Evolutionary conservation across 345 rosid species (phyloP).

Genomic region (Gossypium stocksii): DNA sequence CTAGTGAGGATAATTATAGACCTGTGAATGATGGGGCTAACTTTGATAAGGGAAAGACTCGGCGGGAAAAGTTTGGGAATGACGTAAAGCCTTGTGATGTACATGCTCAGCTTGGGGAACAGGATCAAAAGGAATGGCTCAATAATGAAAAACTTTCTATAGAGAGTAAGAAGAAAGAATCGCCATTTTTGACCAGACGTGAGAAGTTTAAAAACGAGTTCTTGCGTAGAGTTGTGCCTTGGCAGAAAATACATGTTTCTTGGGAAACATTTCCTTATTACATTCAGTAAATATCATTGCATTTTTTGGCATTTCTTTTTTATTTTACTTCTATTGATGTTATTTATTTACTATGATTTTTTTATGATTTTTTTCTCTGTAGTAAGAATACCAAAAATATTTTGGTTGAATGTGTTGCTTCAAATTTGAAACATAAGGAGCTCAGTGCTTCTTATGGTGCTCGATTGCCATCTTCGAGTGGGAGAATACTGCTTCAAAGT

Average conservation of each 20-base stretch:
- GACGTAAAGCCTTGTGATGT: slow-evolving; percentile 42
- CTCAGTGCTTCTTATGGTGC: slow-evolving; percentile 57
- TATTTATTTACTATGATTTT: slow-evolving; percentile 4
- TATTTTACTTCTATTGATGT: slow-evolving; percentile 12
- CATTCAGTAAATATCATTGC: slow-evolving; percentile 62
- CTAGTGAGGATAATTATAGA: slow-evolving; percentile 61
- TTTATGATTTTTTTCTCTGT: slow-evolving; percentile 15
- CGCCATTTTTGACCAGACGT: slow-evolving; percentile 61
- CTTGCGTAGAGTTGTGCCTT: slow-evolving; percentile 73
- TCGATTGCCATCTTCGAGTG: slow-evolving; percentile 77
- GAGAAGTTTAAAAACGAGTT: slow-evolving; percentile 81
- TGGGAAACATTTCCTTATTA: slow-evolving; percentile 93
- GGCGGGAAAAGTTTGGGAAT: slow-evolving; percentile 23
- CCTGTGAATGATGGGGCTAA: slow-evolving; percentile 44
- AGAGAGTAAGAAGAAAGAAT: slow-evolving; percentile 74
- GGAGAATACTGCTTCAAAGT: slow-evolving; percentile 87
- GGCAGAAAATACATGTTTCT: slow-evolving; percentile 87
- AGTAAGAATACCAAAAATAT: slow-evolving; percentile 73
- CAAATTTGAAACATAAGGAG: slow-evolving; percentile 73
- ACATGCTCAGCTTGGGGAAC: slow-evolving; percentile 78
- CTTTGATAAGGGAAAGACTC: slow-evolving; percentile 41
- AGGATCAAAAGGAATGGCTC: slow-evolving; percentile 97
- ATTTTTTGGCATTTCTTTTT: not conserved
- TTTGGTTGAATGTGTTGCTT: slow-evolving; percentile 80
- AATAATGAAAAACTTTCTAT: slow-evolving; percentile 63